A percentile compares a stretch with the other conserved stretches of the same genome.
Evolutionary conservation across 352 stramenopile species (phyloP).

Genomic region (Pythium phragmiticola): DNA sequence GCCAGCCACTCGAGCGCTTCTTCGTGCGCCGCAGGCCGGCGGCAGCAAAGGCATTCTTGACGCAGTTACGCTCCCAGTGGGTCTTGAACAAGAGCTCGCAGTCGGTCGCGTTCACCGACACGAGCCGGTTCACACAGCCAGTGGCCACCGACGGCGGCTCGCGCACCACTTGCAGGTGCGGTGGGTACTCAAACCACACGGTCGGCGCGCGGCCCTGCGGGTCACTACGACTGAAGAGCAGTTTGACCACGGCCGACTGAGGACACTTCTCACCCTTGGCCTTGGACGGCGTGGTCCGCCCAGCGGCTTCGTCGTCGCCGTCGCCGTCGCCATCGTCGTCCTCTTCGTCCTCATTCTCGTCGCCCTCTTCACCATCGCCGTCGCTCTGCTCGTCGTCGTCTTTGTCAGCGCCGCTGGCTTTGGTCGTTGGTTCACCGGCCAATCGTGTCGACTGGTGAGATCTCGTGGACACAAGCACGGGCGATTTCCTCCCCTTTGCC

Average conservation of each 20-base stretch:
- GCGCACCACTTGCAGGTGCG: slow-evolving; percentile 53
- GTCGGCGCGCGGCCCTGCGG: slow-evolving; percentile 50
- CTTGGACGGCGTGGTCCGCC: slow-evolving; percentile 12
- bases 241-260: slow-evolving; percentile 39
- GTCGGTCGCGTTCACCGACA: slow-evolving; percentile 41
- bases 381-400: slow-evolving; percentile 5
- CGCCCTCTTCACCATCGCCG: slow-evolving; percentile 29
- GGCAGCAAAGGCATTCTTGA: slow-evolving; percentile 89
- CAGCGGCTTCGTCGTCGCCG: slow-evolving; percentile 24
- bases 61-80: slow-evolving; percentile 91
- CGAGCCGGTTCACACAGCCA: slow-evolving; percentile 22
- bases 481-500: neutral
- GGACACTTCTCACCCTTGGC: slow-evolving; percentile 36
- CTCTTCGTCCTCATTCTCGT: slow-evolving; percentile 46
- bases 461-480: neutral
- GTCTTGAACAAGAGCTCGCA: slow-evolving; percentile 72
- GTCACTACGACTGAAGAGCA: slow-evolving; percentile 54
- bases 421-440: neutral
- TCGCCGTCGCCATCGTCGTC: slow-evolving; percentile 41
- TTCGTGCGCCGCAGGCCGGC: slow-evolving; percentile 67
- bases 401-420: neutral
- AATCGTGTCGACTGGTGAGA: neutral
- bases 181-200: slow-evolving; percentile 90
- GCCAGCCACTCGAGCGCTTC: slow-evolving; percentile 57
- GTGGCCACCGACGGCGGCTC: slow-evolving; percentile 17